phyloP scores from a whole-genome alignment of 306 rosid species.

The Quercus mongolica region DNA sequence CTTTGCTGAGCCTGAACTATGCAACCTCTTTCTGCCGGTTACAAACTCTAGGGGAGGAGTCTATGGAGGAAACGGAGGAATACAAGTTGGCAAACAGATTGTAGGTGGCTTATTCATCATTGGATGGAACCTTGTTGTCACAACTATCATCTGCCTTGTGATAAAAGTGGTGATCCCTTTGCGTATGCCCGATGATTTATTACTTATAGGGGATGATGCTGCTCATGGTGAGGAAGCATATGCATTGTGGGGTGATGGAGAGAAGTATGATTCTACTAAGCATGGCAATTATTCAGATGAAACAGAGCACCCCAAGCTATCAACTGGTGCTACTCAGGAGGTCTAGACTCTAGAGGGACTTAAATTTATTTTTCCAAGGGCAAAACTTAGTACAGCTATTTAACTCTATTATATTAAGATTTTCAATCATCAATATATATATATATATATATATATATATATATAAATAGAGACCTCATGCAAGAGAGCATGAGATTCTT shows the following conservation, averaged over 20 bases:
- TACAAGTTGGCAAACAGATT: constrained; percentile 48
- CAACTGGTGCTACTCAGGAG: constrained; percentile 37
- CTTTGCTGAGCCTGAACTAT: constrained; percentile 44
- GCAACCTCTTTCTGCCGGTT: constrained; percentile 35
- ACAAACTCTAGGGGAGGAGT: constrained; percentile 34
- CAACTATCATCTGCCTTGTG: constrained; percentile 39
- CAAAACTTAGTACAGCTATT: too few species aligned
- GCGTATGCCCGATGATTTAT: constrained; percentile 50
- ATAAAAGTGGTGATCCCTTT: constrained; percentile 28
- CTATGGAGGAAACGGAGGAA: constrained; percentile 52
- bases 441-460: too few species aligned
- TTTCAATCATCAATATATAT: background rate
- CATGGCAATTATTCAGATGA: constrained; percentile 29
- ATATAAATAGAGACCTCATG: too few species aligned
- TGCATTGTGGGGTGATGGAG: constrained; percentile 64
- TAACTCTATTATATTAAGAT: too few species aligned
- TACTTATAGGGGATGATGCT: constrained; percentile 53
- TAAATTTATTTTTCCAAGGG: background rate
- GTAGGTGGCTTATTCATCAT: constrained; percentile 41
- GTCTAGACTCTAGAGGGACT: constrained; percentile 16
- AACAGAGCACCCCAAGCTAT: constrained; percentile 11
- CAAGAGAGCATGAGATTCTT: fast-evolving
- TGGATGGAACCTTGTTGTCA: constrained; percentile 47
- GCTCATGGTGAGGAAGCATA: constrained; percentile 71
- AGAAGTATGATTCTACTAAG: constrained; percentile 19